Base-by-base conservation (phyloP, 2,329 filamentous ascomycete genomes). In the Monosporascus sp. region DNA sequence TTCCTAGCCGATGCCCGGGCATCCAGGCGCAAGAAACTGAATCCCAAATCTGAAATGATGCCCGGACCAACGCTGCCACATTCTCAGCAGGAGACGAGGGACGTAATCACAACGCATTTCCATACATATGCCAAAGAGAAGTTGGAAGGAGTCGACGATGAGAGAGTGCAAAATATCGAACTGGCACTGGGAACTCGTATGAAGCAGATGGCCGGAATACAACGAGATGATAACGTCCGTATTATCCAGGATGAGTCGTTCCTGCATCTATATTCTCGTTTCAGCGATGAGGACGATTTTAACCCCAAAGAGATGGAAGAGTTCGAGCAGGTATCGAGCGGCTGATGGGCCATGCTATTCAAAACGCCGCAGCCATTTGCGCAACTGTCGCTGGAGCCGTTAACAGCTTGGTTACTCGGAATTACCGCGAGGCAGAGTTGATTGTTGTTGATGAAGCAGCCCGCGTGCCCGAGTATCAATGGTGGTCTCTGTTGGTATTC, bases 361-460 rank as follows among this genome's bases (percentile, higher is more conserved):
- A 14, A 20, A 20, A 44, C n/a, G 41, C 41, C 20, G 27, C 35
- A 20, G 35, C 50, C 47, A 35, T 51, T 20, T 47, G 50, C 22
- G 41, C 41, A 20, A 51, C 50, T 6, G 44, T 51, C 5, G 6
- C 50, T 17, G 50, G 43, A n/a, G 43, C 44, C 17, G 25, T 48
- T 18, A 25, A 51, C 18, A 25, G 5, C 17, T 0, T 14, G 6
- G 50, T 47, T 15, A 22, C 6, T n/a, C 5, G 2, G 3, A 47
- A 25, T n/a, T 51, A 45, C 18, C 14, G 5, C n/a, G 18, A 15
- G 3, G 35, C 41, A 15, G 50, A 47, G 5, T 15, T 51, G 6
- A 38, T 51, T 17, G 31, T 39, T n/a, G 50, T 51, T 15, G 50
- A 51, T 31, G 50, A 51, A 25, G 43, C 44, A 17, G 50, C 44